Evolutionary conservation across 2,329 filamentous ascomycete species (phyloP), one percentile per base, ranked within the genome.

Genomic region (Colletotrichum scovillei): DNA sequence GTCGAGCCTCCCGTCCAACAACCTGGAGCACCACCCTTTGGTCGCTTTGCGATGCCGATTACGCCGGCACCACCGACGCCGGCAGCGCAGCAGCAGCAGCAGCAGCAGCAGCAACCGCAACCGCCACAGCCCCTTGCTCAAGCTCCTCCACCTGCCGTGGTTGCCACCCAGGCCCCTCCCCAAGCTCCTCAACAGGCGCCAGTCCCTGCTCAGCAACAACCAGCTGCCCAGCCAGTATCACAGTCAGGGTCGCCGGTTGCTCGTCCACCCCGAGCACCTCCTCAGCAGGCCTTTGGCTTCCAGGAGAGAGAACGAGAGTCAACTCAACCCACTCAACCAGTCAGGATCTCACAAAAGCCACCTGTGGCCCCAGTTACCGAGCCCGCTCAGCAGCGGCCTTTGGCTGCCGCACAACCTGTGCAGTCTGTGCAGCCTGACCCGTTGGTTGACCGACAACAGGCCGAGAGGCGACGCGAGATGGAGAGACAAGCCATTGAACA

Each of bases 241-340:
- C 86, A 86, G 73, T 79, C 82, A 58, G 87, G 88, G 82, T 89
- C 88, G 11, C 88, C 88, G 2, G 78, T 78, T 55, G 75, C 80
- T 63, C 84, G 85, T 32, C 83, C 86, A 22, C 74, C 86, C 26
- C 83, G 86, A 75, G 84, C 86, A 28, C 85, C 86, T 12, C 75
- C 80, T 22, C 82, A 81, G 30, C 78, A 79, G 19, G 56, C 68
- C 7, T 88, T 87, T 73, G 81, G 83, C 5, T 88, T 87, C 74
- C 80, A 82, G 5, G 87, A 89, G 35, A 82, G 84, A 60, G 86
- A 87, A 58, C 76, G 76, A 55, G 83, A 84, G 24, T 58, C 77
- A 12, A 60, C 74, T n/a, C 81, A 81, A 64, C 79, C 79, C 22
- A 81, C 80, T 64, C 82, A 84, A 24, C 78, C 83, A 49, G 80